phyloP scores from a whole-genome alignment of 805 yeast species.

The Spathaspora sp. region DNA sequence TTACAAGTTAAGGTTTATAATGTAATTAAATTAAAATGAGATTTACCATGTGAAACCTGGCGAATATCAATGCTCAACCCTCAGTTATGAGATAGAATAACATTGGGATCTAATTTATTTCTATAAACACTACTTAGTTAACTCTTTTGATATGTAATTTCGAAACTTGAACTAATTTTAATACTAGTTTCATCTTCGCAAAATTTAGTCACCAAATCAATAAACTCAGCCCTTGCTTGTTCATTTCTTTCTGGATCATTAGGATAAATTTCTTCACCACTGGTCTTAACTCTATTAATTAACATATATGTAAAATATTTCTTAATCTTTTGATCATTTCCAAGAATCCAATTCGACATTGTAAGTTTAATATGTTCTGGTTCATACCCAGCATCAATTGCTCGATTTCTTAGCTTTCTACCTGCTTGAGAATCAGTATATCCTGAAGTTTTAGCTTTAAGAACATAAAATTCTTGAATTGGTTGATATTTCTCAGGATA shows the following conservation, averaged over 20 bases:
- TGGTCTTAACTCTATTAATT: slow-evolving; percentile 9
- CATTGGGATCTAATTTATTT: background rate
- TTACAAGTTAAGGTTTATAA: no score
- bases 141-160: background rate
- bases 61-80: no score
- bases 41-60: no score
- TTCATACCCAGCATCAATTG: slow-evolving; percentile 16
- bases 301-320: slow-evolving; percentile 8
- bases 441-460: slow-evolving; percentile 7
- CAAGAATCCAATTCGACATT: slow-evolving; percentile 13
- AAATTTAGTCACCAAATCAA: slow-evolving; percentile 12
- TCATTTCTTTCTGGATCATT: slow-evolving; percentile 4
- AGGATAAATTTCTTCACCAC: slow-evolving; percentile 8
- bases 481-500: slow-evolving; percentile 15
- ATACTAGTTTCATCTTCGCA: slow-evolving; percentile 8
- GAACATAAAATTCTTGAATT: slow-evolving; percentile 5
- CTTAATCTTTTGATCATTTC: slow-evolving; percentile 8
- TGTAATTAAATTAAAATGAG: no score
- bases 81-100: no score
- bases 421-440: slow-evolving; percentile 14
- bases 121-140: background rate
- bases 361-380: slow-evolving; percentile 8
- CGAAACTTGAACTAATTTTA: background rate
- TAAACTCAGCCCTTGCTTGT: slow-evolving; percentile 5
- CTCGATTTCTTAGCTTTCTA: slow-evolving; percentile 13